Evolutionary conservation across 1,284 basidiomycete genomes (phyloP).

Genomic region (Apiotrichum veenhuisii): DNA sequence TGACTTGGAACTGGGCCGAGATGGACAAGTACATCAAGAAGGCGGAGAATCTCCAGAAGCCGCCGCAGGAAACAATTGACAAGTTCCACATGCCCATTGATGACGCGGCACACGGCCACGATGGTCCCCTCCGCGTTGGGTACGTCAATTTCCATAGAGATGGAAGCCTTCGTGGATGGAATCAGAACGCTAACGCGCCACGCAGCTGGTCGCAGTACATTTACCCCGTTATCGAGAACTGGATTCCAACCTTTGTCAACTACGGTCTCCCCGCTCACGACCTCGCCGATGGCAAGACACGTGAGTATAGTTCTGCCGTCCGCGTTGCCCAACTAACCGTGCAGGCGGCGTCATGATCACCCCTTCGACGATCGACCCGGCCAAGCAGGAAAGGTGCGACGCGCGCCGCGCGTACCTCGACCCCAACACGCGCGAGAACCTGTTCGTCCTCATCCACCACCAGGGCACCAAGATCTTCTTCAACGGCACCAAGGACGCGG

Average conservation of each 20-base stretch:
- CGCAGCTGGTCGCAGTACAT: conserved; percentile 48
- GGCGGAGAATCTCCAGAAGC: conserved; percentile 52
- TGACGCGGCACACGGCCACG: conserved; percentile 50
- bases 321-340: not conserved
- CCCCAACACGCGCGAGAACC: conserved; percentile 59
- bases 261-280: conserved; percentile 55
- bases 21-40: conserved; percentile 47
- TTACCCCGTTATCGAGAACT: conserved; percentile 55
- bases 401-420: conserved; percentile 64
- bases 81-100: conserved; percentile 49
- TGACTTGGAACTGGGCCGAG: conserved; percentile 48
- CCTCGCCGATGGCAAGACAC: conserved; percentile 29
- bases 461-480: conserved; percentile 64
- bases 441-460: conserved; percentile 58
- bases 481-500: conserved; percentile 51
- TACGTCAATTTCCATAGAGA: too few relatives aligned
- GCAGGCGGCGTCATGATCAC: conserved; percentile 52
- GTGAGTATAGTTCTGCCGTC: not conserved
- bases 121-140: conserved; percentile 53
- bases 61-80: conserved; percentile 22
- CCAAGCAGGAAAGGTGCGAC: conserved; percentile 64
- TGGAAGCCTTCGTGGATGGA: not conserved
- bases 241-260: conserved; percentile 53
- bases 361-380: conserved; percentile 62
- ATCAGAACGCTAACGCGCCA: too few relatives aligned